Evolutionary conservation across 495 filamentous ascomycete species (phyloP), one percentile per base, ranked within the genome.

Genomic region (Penicillium manginii): DNA sequence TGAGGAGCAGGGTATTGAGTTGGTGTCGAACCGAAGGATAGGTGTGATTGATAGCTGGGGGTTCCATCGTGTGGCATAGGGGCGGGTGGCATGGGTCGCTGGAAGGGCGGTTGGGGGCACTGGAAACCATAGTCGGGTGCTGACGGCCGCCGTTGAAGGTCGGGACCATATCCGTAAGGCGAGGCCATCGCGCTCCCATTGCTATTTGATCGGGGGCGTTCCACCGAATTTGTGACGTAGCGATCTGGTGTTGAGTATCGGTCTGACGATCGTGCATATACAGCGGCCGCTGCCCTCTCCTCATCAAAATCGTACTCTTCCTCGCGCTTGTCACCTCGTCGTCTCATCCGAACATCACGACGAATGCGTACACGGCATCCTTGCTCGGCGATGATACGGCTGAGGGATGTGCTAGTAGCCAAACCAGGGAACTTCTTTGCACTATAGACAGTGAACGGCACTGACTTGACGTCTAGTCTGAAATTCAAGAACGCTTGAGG

Each of bases 391-490:
- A 98, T 92, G 39, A 90, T 87, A 45, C 92, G 88, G 66, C 93
- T 97, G 35, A 98, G 79, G 5, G 82, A 77, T 0, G 94, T 98
- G 73, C 92, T 97, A 73, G 94, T 93, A 2, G 91, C 87, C 63
- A 98, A 77, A 11, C 94, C 94, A 37, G 94, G 94, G 78, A 98
- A 98, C 78, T 97, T 98, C 86, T 98, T 98, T 22, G 94, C 94
- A 64, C 92, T 97, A 78, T 87, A 98, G 10, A 98, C 96, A 6
- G 81, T 86, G 69, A 98, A 98, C 2, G 91, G 88, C 19, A 80
- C 74, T 0, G 93, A 96, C 74, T 96, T 91, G 56, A 97, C 90
- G 68, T 97, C 92, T 75, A 97, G 79, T n/a, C 96, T 82, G 71
- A 88, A 89, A 52, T 87, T 80, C 49, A 79, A 71, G 58, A 76